Evolutionary conservation across 1,284 basidiomycete genomes (phyloP), one percentile per base, ranked within the genome.

Genomic region (Ustilago cynodontis): DNA sequence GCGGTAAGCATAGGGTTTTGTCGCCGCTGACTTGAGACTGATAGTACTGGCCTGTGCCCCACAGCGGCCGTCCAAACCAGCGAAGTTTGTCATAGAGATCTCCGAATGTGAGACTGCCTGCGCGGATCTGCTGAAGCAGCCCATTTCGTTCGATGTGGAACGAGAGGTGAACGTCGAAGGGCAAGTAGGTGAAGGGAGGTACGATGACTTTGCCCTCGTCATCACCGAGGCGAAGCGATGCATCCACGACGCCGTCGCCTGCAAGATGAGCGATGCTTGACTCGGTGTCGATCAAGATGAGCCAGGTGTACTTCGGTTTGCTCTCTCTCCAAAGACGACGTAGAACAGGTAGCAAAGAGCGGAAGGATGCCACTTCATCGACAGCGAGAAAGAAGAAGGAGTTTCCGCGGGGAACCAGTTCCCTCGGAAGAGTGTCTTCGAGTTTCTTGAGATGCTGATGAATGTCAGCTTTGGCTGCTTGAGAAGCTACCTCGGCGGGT

Each of bases 361-460:
- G 33, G n/a, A 58, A 49, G 43, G 10, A 1, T 2, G 28, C 4
- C 2, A 58, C 56, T 24, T 58, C 56, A 16, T 58, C 56, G 1
- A 58, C 22, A 3, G 45, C 56, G 29, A 58, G 56, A n/a, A 58
- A 58, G 45, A 49, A 58, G n/a, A 58, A 58, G 31, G 18, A 35
- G 2, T 31, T 29, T 1, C 5, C n/a, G 16, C 41, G n/a, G 33
- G n/a, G n/a, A n/a, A n/a, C n/a, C n/a, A 45, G 41, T 1, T 47
- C n/a, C 28, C n/a, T 7, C 24, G 55, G 55, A 31, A 57, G 55
- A 31, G n/a, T n/a, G n/a, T n/a, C n/a, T n/a, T n/a, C n/a, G n/a
- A 28, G 26, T 13, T n/a, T 10, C 41, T 57, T 41, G 43, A 57
- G 39, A 18, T 47, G 10, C n/a, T n/a, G n/a, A 3, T 47, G 31